Evolutionary conservation across 176 grass and related monocot species (phyloP), one percentile per base, ranked within the genome.

Genomic region (sorghum (Sorghum bicolor)): DNA sequence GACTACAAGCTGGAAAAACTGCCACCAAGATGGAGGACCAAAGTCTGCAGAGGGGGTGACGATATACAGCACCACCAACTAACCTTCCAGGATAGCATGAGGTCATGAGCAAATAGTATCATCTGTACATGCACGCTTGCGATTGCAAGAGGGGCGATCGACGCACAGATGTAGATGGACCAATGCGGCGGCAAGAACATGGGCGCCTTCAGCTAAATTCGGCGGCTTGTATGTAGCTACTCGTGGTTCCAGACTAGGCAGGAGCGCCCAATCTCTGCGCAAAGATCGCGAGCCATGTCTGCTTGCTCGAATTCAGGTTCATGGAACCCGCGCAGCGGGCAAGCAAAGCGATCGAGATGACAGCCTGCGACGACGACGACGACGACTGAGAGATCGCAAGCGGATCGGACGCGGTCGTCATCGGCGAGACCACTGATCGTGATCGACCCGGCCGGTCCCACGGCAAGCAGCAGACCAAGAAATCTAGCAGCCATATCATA

Each of bases 1-100:
- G n/a, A n/a, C n/a, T n/a, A 81, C 77, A 76, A 75, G 83, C 26
- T 57, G 20, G 52, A 81, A 80, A 76, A 80, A 76, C 77, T 24
- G 70, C 71, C 71, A 19, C 70, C 70, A 9, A 52, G 78, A 48
- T 38, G 72, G 43, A 37, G 72, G 26, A 2, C 78, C 88, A 44
- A 28, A 80, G 6, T 32, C 58, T 63, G 66, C n/a, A 57, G 69
- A 57, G 69, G n/a, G 29, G 28, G 61, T 44, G 76, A 74, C 66
- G 22, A 69, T 15, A 55, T 72, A 50, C 47, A 6, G 1, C 47
- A 50, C 15, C 2, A 50, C 19, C 64, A 6, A 50, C 32, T n/a
- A 4, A 33, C 5, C 16, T 34, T 73, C 48, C 55, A 74, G 55
- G 67, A 2, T n/a, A 31, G 52, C 72, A 58, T 76, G 78, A 75